These are phyloP conservation scores for Sisymbrium altissimum DNA, from an alignment of 345 rosid species.

Conservation along the genomic window DNA sequence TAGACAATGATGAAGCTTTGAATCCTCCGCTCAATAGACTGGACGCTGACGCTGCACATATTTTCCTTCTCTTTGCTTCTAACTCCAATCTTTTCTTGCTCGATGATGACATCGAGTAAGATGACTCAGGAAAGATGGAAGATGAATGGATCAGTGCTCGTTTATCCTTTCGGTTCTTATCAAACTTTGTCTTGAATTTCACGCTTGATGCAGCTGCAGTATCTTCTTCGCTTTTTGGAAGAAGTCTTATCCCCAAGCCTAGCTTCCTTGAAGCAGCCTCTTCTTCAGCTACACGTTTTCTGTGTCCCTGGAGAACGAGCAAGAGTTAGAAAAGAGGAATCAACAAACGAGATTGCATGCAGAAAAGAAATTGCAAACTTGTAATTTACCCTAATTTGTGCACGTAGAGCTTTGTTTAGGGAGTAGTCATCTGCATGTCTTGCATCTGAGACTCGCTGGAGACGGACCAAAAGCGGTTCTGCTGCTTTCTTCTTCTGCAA, in stretches of 20 bases:
- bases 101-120: conserved; percentile 33
- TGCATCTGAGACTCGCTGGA: conserved; percentile 78
- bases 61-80: conserved; percentile 80
- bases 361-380: not conserved
- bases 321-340: not conserved
- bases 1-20: conserved; percentile 67
- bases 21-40: conserved; percentile 58
- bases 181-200: conserved; percentile 67
- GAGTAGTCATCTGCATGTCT: conserved; percentile 87
- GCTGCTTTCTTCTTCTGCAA: conserved; percentile 95
- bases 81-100: conserved; percentile 59
- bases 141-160: conserved; percentile 66
- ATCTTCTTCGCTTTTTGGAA: conserved; percentile 68
- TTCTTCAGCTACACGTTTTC: conserved; percentile 86
- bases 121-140: conserved; percentile 64
- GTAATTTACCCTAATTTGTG: conserved; percentile 59
- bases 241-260: conserved; percentile 78
- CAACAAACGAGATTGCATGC: not conserved
- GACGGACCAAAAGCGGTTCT: conserved; percentile 78
- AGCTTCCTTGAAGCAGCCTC: conserved; percentile 63
- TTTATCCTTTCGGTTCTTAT: conserved; percentile 70
- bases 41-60: conserved; percentile 61
- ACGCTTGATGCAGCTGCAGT: conserved; percentile 51
- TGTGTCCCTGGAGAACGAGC: conserved; percentile 47
- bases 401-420: conserved; percentile 74